These are phyloP conservation scores for Phytophthora pisi DNA, from an alignment of 352 stramenopile species.

Conservation along the genomic window DNA sequence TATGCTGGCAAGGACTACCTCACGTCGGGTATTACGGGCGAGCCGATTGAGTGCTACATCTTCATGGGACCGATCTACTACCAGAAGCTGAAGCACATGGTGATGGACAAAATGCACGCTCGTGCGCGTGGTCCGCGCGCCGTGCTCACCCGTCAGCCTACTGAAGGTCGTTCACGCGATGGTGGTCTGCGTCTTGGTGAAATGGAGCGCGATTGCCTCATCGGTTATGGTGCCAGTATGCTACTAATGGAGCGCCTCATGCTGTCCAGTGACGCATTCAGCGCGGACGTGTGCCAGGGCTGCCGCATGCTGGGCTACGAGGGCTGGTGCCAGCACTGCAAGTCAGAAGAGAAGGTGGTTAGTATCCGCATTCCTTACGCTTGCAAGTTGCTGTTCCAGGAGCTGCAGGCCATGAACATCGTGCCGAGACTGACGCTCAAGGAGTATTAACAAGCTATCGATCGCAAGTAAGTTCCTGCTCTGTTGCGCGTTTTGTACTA, in stretches of 20 bases:
- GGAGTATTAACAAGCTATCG: conserved; percentile 76
- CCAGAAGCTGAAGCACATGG: conserved; percentile 99
- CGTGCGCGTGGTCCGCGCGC: conserved; percentile 94
- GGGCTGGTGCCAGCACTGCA: conserved; percentile 99
- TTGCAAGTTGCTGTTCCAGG: conserved; percentile 98
- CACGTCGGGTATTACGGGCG: conserved; percentile 94
- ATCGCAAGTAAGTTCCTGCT: conserved; percentile 16
- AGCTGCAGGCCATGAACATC: conserved; percentile 99
- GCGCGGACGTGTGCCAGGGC: conserved; percentile 97
- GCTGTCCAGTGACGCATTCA: conserved; percentile 99
- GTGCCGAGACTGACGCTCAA: conserved; percentile 96
- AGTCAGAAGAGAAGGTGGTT: conserved; percentile 97
- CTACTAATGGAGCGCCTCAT: conserved; percentile 99
- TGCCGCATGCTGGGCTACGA: conserved; percentile 98
- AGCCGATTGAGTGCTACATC: conserved; percentile 98
- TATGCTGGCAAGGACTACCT: conserved; percentile 99
- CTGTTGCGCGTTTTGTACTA: conserved; percentile 23
- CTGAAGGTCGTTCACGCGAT: conserved; percentile 97
- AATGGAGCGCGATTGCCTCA: conserved; percentile 99
- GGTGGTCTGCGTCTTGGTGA: conserved; percentile 99
- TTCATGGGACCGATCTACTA: conserved; percentile 99
- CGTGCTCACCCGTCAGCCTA: conserved; percentile 98
- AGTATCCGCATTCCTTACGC: conserved; percentile 99
- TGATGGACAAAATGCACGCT: conserved; percentile 99
- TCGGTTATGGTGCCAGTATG: conserved; percentile 99